Percentiles rank a stretch among this genome's conserved stretches.
Conservation (phyloP, 2,329 filamentous ascomycete genomes). For the Neonectria sp. region DNA sequence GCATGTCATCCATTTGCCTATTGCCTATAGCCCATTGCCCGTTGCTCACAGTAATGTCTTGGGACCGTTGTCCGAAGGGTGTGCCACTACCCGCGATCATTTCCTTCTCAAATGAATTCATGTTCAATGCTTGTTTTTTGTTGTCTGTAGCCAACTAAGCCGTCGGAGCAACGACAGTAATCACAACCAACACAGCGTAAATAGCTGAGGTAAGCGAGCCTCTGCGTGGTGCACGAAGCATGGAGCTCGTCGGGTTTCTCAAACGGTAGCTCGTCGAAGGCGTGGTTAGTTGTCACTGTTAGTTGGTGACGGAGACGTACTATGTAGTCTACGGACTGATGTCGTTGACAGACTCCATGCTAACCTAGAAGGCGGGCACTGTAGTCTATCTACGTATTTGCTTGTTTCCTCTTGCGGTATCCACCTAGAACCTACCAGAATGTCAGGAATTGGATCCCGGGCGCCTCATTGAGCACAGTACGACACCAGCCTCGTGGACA, state of each 20-base stretch:
- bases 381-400: neutral
- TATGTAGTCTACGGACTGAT: neutral
- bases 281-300: neutral
- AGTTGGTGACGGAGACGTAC: neutral
- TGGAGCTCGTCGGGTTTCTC: too few relatives aligned
- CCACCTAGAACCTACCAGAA: slow-evolving; percentile 18
- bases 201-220: neutral
- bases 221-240: neutral
- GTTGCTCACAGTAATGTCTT: slow-evolving; percentile 9
- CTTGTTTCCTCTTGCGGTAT: slow-evolving; percentile 14
- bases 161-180: too few relatives aligned
- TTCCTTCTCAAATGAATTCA: neutral
- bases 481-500: neutral
- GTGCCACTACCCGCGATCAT: neutral
- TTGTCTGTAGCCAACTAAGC: neutral
- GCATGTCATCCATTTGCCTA: slow-evolving; percentile 9
- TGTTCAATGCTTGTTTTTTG: neutral
- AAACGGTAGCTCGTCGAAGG: neutral
- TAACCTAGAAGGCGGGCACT: neutral
- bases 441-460: neutral
- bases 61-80: neutral
- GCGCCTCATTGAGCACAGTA: neutral
- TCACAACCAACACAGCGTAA: too few relatives aligned
- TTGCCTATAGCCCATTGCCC: neutral
- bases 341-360: neutral